Evolutionary conservation across 768 basidiomycete species (phyloP).

Genomic region (Paxillus ammoniavirescens): DNA sequence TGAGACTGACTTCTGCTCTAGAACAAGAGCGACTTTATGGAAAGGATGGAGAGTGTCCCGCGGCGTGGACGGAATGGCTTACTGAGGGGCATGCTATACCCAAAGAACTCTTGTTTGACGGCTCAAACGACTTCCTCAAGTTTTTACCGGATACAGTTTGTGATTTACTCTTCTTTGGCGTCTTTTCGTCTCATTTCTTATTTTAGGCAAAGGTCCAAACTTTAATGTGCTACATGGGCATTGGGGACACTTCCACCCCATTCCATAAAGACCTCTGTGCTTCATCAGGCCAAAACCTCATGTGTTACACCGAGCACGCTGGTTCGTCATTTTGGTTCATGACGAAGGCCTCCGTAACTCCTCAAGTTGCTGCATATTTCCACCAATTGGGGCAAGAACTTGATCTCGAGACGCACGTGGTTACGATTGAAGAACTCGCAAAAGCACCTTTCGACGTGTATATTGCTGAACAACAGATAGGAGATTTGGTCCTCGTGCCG

Average conservation of each 20-base stretch:
- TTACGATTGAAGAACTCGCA: constrained; percentile 60
- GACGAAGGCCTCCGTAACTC: constrained; percentile 61
- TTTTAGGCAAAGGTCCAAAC: constrained; percentile 64
- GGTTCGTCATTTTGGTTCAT: constrained; percentile 88
- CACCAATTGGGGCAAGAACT: constrained; percentile 42
- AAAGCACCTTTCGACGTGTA: constrained; percentile 69
- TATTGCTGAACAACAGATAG: constrained; percentile 68
- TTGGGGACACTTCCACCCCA: constrained; percentile 81
- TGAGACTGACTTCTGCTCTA: constrained; percentile 20
- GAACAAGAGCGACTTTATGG: constrained; percentile 68
- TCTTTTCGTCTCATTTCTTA: constrained; percentile 4
- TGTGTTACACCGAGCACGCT: constrained; percentile 73
- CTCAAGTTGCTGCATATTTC: constrained; percentile 58
- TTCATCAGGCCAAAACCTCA: constrained; percentile 83
- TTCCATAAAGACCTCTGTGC: constrained; percentile 85
- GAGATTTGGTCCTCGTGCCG: constrained; percentile 80
- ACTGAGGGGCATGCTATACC: constrained; percentile 48
- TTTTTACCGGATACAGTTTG: constrained; percentile 54
- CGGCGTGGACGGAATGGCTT: constrained; percentile 64
- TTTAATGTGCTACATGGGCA: constrained; percentile 82
- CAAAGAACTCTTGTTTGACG: constrained; percentile 46
- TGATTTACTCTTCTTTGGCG: not conserved
- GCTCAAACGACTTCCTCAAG: constrained; percentile 54
- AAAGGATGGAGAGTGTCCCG: constrained; percentile 74
- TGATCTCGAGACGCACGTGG: constrained; percentile 71